Base-by-base conservation (phyloP, 257 asterid species). In the Penstemon davidsonii region DNA sequence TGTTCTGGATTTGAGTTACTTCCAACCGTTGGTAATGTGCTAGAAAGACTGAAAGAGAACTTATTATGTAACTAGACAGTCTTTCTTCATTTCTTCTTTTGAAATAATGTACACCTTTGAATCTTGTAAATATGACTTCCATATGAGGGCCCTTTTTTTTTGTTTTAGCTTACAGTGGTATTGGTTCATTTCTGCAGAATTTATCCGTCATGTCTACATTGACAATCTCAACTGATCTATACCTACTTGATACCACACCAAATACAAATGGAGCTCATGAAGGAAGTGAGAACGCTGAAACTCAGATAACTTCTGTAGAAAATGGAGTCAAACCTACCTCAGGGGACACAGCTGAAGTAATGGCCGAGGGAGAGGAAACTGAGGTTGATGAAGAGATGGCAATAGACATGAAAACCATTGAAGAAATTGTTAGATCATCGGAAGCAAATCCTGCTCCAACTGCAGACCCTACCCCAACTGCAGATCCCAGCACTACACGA, bases 311-410 rank as follows among this genome's bases (percentile, higher is more conserved):
- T 33, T 40, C 71, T 11, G 78, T 68, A 5, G 81, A 84, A 69
- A 88, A 87, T 60, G 95, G 97, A 19, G 85, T 81, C 5, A 82
- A 83, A 62, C 75, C 82, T 25, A 41, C 80, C 3, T 67, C 70
- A 18, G 85, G 78, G 53, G 89, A 87, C 73, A 76, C 72, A 37
- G 97, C 88, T 80, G 97, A 85, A 78, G 76, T 91, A 77, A 91
- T 91, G 96, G 72, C 84, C 0, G 98, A 91, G 68, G 97, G 82
- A 18, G 89, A 83, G 69, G 93, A 84, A 75, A 66, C 85, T 3
- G 91, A 78, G 69, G 85, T 49, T 39, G 82, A 78, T 33, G 94
- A 85, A 64, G 85, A 78, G 60, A 85, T 77, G 81, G 75, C 89
- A 7, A 78, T 85, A 36, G 90, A 85, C 81, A 80, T 87, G 84